A percentile compares a stretch with the other conserved stretches of the same genome.
These are phyloP conservation scores for Solanum pennellii DNA, from an alignment of 257 asterid genomes.

Conservation along the genomic window DNA sequence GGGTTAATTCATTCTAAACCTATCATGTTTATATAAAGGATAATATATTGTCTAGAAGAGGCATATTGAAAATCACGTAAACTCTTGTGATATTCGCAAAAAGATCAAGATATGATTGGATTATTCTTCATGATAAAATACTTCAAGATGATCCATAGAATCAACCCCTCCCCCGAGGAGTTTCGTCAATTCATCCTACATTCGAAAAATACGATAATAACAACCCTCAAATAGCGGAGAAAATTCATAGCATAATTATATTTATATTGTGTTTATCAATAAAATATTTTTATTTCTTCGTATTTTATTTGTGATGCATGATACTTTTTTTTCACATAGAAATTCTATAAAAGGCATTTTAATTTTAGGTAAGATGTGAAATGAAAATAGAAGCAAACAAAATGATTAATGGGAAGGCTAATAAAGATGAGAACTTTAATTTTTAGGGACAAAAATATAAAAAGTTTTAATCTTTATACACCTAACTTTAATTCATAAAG, in stretches of 20 bases:
- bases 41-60: not conserved
- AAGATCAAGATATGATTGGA: no score
- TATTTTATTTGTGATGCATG: not conserved
- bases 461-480: not conserved
- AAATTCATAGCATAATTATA: no score
- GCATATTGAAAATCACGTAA: no score
- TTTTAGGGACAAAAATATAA: not conserved
- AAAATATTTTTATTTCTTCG: no score
- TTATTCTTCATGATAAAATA: no score
- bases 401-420: not conserved
- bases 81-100: not conserved
- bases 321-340: not conserved
- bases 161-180: no score
- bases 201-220: no score
- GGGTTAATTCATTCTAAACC: not conserved
- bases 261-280: accelerated
- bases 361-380: not conserved
- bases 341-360: not conserved
- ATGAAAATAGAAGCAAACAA: constrained; percentile 2
- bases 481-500: not conserved
- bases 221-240: no score
- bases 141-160: not conserved
- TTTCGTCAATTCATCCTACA: no score
- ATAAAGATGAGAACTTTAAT: not conserved
- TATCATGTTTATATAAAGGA: not conserved